A percentile compares a stretch with the other conserved stretches of the same genome.
Conservation (phyloP, 2,329 filamentous ascomycete species). For the Phyllosticta paracitricarpa region DNA sequence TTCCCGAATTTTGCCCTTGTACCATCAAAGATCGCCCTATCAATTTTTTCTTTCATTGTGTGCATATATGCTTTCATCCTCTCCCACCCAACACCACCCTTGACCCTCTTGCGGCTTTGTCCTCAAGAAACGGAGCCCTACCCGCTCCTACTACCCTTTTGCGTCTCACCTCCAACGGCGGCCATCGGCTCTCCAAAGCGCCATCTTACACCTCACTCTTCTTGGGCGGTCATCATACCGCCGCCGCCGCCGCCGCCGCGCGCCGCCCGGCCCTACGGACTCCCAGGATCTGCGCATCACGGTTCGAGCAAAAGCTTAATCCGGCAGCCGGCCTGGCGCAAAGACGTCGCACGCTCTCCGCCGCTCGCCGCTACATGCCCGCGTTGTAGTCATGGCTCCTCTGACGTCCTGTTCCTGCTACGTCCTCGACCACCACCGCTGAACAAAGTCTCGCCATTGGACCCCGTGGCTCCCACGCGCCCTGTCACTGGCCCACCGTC, state of each 20-base stretch:
- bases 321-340: neutral
- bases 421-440: neutral
- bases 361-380: neutral
- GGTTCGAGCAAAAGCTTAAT: neutral
- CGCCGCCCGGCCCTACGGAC: neutral
- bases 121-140: too few relatives aligned
- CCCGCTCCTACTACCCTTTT: neutral
- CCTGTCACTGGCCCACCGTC: neutral
- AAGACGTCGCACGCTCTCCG: neutral
- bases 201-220: neutral
- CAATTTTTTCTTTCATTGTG: neutral
- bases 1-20: neutral
- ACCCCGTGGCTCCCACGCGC: neutral
- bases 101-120: neutral
- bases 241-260: too few relatives aligned
- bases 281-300: neutral
- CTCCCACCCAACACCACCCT: neutral
- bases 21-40: neutral
- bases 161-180: neutral
- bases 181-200: neutral
- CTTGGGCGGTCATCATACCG: neutral
- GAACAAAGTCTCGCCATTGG: neutral
- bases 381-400: neutral
- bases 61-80: neutral
- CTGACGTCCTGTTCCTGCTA: neutral